Evolutionary conservation across 1,284 basidiomycete species (phyloP).

Genomic region (Singerocomus rubriflavus): DNA sequence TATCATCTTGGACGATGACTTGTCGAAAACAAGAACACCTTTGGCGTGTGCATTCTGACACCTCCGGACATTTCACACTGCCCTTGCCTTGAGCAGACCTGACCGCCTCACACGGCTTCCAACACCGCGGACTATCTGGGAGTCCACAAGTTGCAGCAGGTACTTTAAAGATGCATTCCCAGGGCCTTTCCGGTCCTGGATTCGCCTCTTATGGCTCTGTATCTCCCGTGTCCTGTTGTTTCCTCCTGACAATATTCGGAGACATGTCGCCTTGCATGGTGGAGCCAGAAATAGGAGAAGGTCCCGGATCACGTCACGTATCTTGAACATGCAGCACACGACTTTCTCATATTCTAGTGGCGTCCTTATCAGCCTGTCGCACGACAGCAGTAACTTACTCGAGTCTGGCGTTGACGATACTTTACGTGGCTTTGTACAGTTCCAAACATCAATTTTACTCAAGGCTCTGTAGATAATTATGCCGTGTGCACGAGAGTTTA

Average conservation of each 20-base stretch:
- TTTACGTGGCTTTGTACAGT: not conserved
- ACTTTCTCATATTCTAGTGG: constrained; percentile 48
- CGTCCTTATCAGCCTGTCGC: constrained; percentile 44
- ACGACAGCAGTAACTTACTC: constrained; percentile 39
- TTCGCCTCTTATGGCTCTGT: constrained; percentile 13
- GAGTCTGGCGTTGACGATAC: not conserved
- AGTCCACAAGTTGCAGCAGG: constrained; percentile 5
- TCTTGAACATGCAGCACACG: constrained; percentile 55
- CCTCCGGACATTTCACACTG: constrained; percentile 39
- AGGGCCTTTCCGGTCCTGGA: constrained; percentile 16
- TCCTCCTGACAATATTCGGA: not conserved
- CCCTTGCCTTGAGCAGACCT: constrained; percentile 48
- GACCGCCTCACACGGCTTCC: constrained; percentile 23
- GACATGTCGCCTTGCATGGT: too few species aligned
- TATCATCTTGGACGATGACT: constrained; percentile 57
- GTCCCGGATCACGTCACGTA: constrained; percentile 37
- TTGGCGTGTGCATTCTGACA: constrained; percentile 29
- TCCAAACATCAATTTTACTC: not conserved
- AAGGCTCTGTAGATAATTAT: not conserved
- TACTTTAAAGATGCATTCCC: constrained; percentile 18
- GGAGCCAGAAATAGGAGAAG: constrained; percentile 41
- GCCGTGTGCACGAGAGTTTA: too few species aligned
- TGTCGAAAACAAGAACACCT: constrained; percentile 22
- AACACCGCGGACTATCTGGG: constrained; percentile 21
- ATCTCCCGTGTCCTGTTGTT: constrained; percentile 18